A percentile compares a stretch with the other conserved stretches of the same genome.
Evolutionary conservation across 73 alveolate genomes (phyloP).

Genomic region (Paraurostyla sp.): DNA sequence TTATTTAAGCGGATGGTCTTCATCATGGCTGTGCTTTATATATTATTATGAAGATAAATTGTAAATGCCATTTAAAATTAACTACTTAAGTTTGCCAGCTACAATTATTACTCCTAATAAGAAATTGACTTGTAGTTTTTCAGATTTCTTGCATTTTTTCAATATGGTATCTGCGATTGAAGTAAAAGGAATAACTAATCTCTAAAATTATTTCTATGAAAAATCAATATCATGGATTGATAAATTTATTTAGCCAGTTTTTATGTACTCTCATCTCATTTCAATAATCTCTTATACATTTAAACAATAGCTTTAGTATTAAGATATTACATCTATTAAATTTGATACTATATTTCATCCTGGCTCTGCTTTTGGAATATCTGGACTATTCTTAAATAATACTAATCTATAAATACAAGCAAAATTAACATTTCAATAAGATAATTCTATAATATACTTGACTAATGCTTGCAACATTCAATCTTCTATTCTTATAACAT

Average conservation of each 20-base stretch:
- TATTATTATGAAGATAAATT: constrained; percentile 4
- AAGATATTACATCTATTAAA: not conserved
- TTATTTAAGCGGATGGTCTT: constrained; percentile 4
- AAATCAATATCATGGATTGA: not conserved
- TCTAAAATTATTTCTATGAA: constrained; percentile 39
- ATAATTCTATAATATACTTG: not conserved
- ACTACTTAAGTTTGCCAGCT: not conserved
- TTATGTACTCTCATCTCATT: constrained; percentile 29
- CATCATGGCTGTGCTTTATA: constrained; percentile 50
- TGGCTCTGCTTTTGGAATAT: not conserved
- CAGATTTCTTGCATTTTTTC: not conserved
- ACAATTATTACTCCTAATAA: not conserved
- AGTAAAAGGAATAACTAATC: constrained; percentile 25
- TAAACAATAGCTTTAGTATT: not conserved
- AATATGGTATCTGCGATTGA: not conserved
- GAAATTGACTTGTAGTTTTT: constrained; percentile 4
- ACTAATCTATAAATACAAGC: not conserved
- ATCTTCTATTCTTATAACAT: not conserved
- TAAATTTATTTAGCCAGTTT: not conserved
- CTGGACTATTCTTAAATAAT: constrained; percentile 46
- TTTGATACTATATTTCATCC: constrained; percentile 17
- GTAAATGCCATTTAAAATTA: constrained; percentile 5
- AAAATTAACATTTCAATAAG: not conserved
- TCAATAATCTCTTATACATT: not conserved
- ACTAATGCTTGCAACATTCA: not conserved